Base-by-base conservation (phyloP, 345 rosid genomes). In the Euphorbia tirucalli region DNA sequence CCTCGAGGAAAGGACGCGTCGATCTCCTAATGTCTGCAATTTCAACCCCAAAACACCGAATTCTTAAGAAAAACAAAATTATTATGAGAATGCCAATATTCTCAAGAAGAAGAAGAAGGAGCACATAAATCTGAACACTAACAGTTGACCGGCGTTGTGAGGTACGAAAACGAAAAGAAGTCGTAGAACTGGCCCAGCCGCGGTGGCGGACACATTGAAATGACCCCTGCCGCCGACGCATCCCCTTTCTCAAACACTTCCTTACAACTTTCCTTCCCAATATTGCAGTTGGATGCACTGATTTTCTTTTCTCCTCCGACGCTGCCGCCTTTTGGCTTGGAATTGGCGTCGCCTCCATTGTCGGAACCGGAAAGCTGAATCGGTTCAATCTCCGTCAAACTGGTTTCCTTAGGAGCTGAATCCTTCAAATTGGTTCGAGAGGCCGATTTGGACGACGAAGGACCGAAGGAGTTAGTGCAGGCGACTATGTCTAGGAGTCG, bases 401-500 rank as follows among this genome's bases (percentile, higher is more conserved):
- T 80, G 72, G 64, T 46, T 62, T 87, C 85, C 30, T 16, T 61
- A 11, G 73, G 62, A 65, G 68, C 35, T 37, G 66, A 52, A 7
- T 77, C 80, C 50, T 72, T 77, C 11, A 50, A 22, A 55, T 63
- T 70, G 37, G 82, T 9, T 49, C 94, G 87, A 0, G 59, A 77
- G 25, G 83, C 39, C 32, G 84, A 74, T 75, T 90, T 91, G 60
- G 84, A 67, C 10, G 84, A 74, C 10, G 90, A 79, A 1, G 76
- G 52, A 22, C 96, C 80, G 24, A 78, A 78, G 22, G 75, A 70
- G 63, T 68, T 74, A 39, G 82, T 78, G 74, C 81, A 78, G 63
- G 78, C 78, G 64, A 74, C 78, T 24, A 78, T 78, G 49, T 78
- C 78, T 19, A 78, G 82, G 68, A 78, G 78, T 1, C 82, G 82